A percentile compares a stretch with the other conserved stretches of the same genome.
Evolutionary conservation across 2,329 filamentous ascomycete species (phyloP).

Genomic region (Nemania sp.): DNA sequence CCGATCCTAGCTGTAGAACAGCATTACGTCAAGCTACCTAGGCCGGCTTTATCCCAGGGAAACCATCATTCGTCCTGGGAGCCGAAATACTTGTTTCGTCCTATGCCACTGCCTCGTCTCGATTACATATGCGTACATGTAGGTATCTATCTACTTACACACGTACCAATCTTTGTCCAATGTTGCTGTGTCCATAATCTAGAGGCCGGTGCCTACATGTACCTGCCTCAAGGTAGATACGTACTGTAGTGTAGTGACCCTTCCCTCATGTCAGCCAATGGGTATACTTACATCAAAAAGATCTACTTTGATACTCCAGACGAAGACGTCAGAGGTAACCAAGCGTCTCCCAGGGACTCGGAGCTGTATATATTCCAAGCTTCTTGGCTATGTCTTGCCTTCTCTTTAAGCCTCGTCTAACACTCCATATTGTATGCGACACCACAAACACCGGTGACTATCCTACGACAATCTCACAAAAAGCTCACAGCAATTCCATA

Average conservation of each 20-base stretch:
- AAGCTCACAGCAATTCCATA: not conserved
- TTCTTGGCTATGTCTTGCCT: not conserved
- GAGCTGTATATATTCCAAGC: not conserved
- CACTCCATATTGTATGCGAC: not conserved
- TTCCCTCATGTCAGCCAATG: no score
- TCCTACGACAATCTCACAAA: not conserved
- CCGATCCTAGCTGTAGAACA: not conserved
- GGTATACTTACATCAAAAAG: no score
- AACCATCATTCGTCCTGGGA: not conserved
- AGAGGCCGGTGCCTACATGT: no score
- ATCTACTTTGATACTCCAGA: not conserved
- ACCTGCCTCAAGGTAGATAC: no score
- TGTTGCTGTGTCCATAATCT: no score
- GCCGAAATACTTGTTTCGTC: slow-evolving; percentile 9
- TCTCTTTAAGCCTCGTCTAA: not conserved
- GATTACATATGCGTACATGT: no score
- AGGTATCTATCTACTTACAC: not conserved
- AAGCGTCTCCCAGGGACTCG: not conserved
- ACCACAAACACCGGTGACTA: not conserved
- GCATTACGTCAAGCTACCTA: slow-evolving; percentile 20
- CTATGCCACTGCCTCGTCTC: not conserved
- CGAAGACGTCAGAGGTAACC: slow-evolving; percentile 26
- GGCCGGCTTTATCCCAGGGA: not conserved
- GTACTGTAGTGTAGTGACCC: no score
- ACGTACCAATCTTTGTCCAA: not conserved